phyloP scores from a whole-genome alignment of 2,329 filamentous ascomycete species.

The Botrytis deweyae region DNA sequence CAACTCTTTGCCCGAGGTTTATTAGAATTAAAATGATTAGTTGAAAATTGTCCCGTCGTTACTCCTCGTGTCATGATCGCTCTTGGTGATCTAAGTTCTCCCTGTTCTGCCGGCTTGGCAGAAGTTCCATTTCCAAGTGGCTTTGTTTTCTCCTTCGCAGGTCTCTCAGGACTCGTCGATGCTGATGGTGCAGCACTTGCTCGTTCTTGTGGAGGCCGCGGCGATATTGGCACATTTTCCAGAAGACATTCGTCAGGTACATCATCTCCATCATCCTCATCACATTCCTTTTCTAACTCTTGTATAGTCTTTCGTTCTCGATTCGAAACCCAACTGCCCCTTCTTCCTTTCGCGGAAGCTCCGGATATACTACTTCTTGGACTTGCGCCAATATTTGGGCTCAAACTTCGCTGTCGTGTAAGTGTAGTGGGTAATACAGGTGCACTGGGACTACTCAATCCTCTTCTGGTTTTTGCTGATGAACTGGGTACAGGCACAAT shows the following conservation, averaged over 20 bases:
- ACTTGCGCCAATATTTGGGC: constrained; percentile 31
- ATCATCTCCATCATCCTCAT: constrained; percentile 73
- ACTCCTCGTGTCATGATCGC: constrained; percentile 45
- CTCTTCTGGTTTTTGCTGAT: constrained; percentile 26
- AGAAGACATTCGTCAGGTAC: constrained; percentile 77
- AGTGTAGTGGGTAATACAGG: constrained; percentile 29
- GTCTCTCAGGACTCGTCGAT: constrained; percentile 36
- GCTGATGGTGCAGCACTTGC: constrained; percentile 54
- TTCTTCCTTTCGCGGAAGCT: constrained; percentile 25
- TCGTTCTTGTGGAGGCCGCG: constrained; percentile 59
- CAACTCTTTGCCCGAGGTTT: constrained; percentile 69
- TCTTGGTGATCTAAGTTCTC: constrained; percentile 48
- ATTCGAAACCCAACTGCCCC: constrained; percentile 66
- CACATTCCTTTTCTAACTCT: constrained; percentile 73
- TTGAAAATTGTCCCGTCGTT: constrained; percentile 57
- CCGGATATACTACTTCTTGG: constrained; percentile 33
- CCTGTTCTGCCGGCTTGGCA: constrained; percentile 56
- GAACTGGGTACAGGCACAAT: constrained; percentile 33
- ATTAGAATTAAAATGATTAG: constrained; percentile 45
- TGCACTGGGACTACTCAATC: constrained; percentile 32
- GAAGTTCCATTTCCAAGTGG: constrained; percentile 61
- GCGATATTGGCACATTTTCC: constrained; percentile 80
- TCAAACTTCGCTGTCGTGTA: constrained; percentile 37
- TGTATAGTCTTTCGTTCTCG: constrained; percentile 64
- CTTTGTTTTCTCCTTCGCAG: constrained; percentile 35